Percentiles rank a stretch among this genome's conserved stretches.
phyloP scores from a whole-genome alignment of 148 eudicot species.

The Polygonum aviculare region DNA sequence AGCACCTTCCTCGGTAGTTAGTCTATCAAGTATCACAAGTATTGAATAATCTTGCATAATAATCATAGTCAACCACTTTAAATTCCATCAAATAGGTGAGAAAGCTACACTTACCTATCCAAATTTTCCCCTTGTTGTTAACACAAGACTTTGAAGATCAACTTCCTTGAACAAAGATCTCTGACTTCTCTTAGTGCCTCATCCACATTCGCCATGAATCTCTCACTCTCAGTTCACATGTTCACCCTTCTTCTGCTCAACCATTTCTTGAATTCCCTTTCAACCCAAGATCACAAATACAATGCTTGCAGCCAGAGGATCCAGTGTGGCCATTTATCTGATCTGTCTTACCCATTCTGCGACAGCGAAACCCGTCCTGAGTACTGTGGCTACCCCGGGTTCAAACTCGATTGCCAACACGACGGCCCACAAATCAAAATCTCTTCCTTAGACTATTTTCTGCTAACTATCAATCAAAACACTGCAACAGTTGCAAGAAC shows the following conservation, averaged over 20 bases:
- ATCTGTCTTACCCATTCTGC: conserved; percentile 3
- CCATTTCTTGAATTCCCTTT: not conserved
- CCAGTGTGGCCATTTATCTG: conserved; percentile 3
- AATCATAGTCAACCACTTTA: not conserved
- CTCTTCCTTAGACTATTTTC: not conserved
- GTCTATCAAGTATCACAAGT: not conserved
- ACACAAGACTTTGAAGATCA: not conserved
- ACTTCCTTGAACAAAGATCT: not conserved
- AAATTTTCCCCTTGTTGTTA: not conserved
- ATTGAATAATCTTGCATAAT: not conserved
- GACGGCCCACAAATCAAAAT: not conserved
- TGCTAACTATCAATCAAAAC: not conserved
- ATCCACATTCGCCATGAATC: not conserved
- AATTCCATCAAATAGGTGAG: not conserved
- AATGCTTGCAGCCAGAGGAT: conserved; percentile 7
- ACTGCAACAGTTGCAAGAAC: not conserved
- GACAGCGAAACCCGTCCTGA: conserved; percentile 3
- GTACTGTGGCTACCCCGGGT: conserved; percentile 5
- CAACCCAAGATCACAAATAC: not conserved
- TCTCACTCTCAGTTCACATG: not conserved
- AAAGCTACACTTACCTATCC: not conserved
- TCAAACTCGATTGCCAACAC: conserved; percentile 1
- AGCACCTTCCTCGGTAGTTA: not conserved
- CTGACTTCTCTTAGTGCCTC: not conserved
- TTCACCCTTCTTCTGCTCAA: not conserved